A percentile compares a stretch with the other conserved stretches of the same genome.
phyloP scores from a whole-genome alignment of 2,329 filamentous ascomycete species.

The Cladosporium sp. region DNA sequence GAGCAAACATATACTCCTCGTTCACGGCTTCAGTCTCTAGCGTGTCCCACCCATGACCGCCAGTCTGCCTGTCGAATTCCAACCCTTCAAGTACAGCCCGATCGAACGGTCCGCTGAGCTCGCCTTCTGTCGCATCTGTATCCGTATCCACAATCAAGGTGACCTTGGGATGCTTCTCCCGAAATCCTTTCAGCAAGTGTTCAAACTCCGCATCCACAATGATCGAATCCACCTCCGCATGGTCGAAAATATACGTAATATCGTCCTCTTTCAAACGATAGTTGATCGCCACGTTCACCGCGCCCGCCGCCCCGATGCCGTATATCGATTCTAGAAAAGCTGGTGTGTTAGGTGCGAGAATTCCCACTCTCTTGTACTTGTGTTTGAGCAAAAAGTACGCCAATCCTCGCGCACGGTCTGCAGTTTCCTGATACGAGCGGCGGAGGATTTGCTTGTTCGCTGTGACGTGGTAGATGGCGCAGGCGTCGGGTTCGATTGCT shows the following conservation, averaged over 20 bases:
- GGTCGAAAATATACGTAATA: slow-evolving; percentile 84
- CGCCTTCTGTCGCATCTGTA: slow-evolving; percentile 70
- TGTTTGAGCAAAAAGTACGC: slow-evolving; percentile 82
- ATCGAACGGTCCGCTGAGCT: slow-evolving; percentile 75
- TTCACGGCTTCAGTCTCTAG: slow-evolving; percentile 66
- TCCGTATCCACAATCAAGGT: slow-evolving; percentile 79
- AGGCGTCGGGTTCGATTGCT: slow-evolving; percentile 73
- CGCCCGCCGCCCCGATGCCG: slow-evolving; percentile 77
- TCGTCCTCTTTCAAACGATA: slow-evolving; percentile 78
- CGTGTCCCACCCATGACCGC: slow-evolving; percentile 69
- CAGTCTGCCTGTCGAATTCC: slow-evolving; percentile 62
- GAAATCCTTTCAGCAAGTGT: slow-evolving; percentile 64
- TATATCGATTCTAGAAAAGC: slow-evolving; percentile 90
- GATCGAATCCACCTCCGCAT: slow-evolving; percentile 80
- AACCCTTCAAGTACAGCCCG: slow-evolving; percentile 78
- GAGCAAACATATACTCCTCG: slow-evolving; percentile 77
- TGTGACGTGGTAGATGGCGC: slow-evolving; percentile 80
- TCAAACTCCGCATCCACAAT: slow-evolving; percentile 82
- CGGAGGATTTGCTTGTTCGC: slow-evolving; percentile 69
- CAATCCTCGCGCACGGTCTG: slow-evolving; percentile 79
- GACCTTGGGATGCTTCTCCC: slow-evolving; percentile 56
- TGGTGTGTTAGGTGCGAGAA: slow-evolving; percentile 88
- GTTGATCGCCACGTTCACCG: slow-evolving; percentile 65
- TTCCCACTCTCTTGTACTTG: slow-evolving; percentile 70
- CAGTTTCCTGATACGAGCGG: slow-evolving; percentile 74